These are phyloP conservation scores for Geotrichum restrictum DNA, from an alignment of 1,139 yeast species.

Conservation along the genomic window DNA sequence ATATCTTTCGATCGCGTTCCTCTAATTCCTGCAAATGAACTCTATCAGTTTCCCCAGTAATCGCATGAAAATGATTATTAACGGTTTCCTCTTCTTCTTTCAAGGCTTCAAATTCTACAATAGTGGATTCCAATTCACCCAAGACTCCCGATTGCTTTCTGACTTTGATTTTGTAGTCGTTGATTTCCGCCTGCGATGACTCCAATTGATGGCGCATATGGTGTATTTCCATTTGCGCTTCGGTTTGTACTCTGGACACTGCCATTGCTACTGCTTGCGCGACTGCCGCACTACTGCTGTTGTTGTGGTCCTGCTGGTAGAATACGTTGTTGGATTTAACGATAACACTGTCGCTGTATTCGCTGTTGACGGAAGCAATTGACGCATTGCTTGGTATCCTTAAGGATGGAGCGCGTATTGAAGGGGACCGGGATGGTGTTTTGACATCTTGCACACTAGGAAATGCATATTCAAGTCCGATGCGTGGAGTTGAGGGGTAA, in stretches of 20 bases:
- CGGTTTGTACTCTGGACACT: conserved; percentile 19
- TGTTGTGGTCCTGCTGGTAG: neutral
- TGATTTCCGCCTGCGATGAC: conserved; percentile 22
- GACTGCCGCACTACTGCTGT: conserved; percentile 9
- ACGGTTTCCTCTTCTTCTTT: conserved; percentile 2
- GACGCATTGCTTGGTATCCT: neutral
- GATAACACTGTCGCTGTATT: neutral
- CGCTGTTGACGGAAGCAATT: neutral
- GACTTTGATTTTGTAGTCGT: conserved; percentile 29
- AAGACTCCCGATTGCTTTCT: conserved; percentile 31
- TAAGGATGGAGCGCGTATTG: neutral
- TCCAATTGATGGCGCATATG: conserved; percentile 23
- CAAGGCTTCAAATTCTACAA: conserved; percentile 33
- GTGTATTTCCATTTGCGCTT: conserved; percentile 16
- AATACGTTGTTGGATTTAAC: neutral
- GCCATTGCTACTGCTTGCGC: conserved; percentile 21
- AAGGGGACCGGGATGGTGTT: neutral
- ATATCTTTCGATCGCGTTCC: conserved; percentile 32
- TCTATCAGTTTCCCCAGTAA: conserved; percentile 12
- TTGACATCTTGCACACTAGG: conserved; percentile 6
- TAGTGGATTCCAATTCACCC: conserved; percentile 32
- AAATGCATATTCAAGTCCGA: conserved; percentile 6
- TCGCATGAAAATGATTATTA: neutral
- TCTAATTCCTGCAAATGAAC: conserved; percentile 21
- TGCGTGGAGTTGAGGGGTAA: conserved; percentile 2